Evolutionary conservation across 805 yeast species (phyloP).

Genomic region (Ogataea salicorniae): DNA sequence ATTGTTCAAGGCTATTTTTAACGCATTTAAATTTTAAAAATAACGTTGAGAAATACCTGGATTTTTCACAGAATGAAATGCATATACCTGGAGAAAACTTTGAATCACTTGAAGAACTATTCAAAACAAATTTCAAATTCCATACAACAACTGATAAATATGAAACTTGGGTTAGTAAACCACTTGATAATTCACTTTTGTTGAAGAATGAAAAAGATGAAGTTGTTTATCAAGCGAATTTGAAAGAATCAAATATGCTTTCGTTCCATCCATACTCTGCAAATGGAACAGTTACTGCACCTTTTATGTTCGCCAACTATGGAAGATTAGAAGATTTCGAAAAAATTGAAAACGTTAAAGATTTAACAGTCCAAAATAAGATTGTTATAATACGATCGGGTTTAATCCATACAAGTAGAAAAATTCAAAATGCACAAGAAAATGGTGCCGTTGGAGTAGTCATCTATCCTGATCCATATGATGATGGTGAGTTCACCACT

Average conservation of each 20-base stretch:
- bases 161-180: slow-evolving; percentile 51
- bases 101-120: slow-evolving; percentile 11
- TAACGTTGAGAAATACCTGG: slow-evolving; percentile 17
- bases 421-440: slow-evolving; percentile 56
- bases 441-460: slow-evolving; percentile 61
- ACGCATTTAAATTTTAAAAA: slow-evolving; percentile 24
- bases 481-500: slow-evolving; percentile 52
- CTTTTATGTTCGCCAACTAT: slow-evolving; percentile 56
- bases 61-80: slow-evolving; percentile 13
- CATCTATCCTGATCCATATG: slow-evolving; percentile 52
- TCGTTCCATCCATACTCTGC: slow-evolving; percentile 62
- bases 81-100: slow-evolving; percentile 24
- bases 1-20: slow-evolving; percentile 56
- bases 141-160: slow-evolving; percentile 47
- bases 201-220: slow-evolving; percentile 32
- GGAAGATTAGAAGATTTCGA: slow-evolving; percentile 54
- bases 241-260: slow-evolving; percentile 40
- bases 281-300: slow-evolving; percentile 52
- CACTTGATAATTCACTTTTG: slow-evolving; percentile 40
- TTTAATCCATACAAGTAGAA: slow-evolving; percentile 44
- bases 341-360: slow-evolving; percentile 28
- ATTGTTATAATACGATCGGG: slow-evolving; percentile 58
- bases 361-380: slow-evolving; percentile 45
- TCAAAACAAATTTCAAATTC: slow-evolving; percentile 24
- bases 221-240: slow-evolving; percentile 41